phyloP scores from a whole-genome alignment of 2,329 filamentous ascomycete species.

The Ophiocordyceps camponoti-saundersi region DNA sequence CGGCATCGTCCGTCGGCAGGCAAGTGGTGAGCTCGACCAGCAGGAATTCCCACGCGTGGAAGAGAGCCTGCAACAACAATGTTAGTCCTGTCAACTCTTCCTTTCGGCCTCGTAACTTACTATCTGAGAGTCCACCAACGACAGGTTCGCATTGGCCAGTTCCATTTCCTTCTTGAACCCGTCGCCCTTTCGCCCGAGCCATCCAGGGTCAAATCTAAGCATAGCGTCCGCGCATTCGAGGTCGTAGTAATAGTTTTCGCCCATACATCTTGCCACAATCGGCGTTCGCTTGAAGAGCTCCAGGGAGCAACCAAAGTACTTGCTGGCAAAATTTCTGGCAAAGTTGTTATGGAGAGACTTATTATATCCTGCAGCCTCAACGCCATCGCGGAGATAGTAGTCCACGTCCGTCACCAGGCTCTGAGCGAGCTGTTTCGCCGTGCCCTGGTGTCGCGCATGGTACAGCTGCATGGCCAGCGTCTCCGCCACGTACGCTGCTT shows the following conservation, averaged over 20 bases:
- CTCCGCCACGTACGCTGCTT: constrained; percentile 73
- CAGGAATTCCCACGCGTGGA: constrained; percentile 80
- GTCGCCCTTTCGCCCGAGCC: constrained; percentile 49
- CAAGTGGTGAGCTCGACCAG: constrained; percentile 65
- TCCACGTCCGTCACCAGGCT: constrained; percentile 57
- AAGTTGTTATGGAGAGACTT: constrained; percentile 73
- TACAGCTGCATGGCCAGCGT: constrained; percentile 86
- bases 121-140: constrained; percentile 81
- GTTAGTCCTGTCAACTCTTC: constrained; percentile 4
- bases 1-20: constrained; percentile 30
- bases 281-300: constrained; percentile 64
- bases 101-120: constrained; percentile 20
- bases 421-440: constrained; percentile 46
- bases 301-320: constrained; percentile 59
- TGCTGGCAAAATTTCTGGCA: constrained; percentile 63
- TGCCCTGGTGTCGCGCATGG: constrained; percentile 60
- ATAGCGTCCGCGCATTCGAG: constrained; percentile 58
- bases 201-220: constrained; percentile 60
- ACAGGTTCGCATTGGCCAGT: constrained; percentile 78
- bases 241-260: constrained; percentile 72
- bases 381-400: constrained; percentile 66
- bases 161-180: constrained; percentile 74
- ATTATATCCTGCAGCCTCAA: constrained; percentile 71
- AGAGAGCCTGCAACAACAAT: constrained; percentile 41
- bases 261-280: constrained; percentile 48